A percentile compares a stretch with the other conserved stretches of the same genome.
These are phyloP conservation scores for Primulina eburnea DNA, from an alignment of 257 asterid genomes.

Conservation along the genomic window DNA sequence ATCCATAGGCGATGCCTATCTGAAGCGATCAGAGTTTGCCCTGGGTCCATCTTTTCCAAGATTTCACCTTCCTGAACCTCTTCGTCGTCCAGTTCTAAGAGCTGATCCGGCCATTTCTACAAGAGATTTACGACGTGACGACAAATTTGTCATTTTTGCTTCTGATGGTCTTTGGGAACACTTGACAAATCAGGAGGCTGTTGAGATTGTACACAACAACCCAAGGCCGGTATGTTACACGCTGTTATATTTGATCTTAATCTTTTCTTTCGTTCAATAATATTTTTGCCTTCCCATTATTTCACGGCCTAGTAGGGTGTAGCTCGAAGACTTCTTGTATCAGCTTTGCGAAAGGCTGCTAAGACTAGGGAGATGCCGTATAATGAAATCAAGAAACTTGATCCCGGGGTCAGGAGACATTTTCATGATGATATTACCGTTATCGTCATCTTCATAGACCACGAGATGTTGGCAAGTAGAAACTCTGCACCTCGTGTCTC, in stretches of 20 bases:
- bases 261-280: not conserved
- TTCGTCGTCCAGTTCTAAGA: constrained; percentile 57
- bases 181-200: constrained; percentile 70
- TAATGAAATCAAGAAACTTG: constrained; percentile 42
- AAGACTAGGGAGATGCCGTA: constrained; percentile 40
- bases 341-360: constrained; percentile 50
- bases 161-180: constrained; percentile 93
- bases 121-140: constrained; percentile 42
- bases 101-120: constrained; percentile 62
- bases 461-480: constrained; percentile 34
- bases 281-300: not conserved
- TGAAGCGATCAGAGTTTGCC: constrained; percentile 67
- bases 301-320: constrained; percentile 48
- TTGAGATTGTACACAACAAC: constrained; percentile 62
- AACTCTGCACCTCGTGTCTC: constrained; percentile 40
- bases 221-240: constrained; percentile 54
- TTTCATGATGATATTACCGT: constrained; percentile 74
- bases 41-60: constrained; percentile 49
- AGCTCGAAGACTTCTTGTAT: constrained; percentile 59
- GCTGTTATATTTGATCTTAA: not conserved
- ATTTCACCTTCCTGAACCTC: constrained; percentile 63
- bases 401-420: constrained; percentile 47
- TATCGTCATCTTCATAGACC: constrained; percentile 62
- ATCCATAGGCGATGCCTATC: constrained; percentile 87
- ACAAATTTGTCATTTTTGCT: constrained; percentile 75